Evolutionary conservation across 352 stramenopile genomes (phyloP).

Genomic region (Ophiocytium majus): DNA sequence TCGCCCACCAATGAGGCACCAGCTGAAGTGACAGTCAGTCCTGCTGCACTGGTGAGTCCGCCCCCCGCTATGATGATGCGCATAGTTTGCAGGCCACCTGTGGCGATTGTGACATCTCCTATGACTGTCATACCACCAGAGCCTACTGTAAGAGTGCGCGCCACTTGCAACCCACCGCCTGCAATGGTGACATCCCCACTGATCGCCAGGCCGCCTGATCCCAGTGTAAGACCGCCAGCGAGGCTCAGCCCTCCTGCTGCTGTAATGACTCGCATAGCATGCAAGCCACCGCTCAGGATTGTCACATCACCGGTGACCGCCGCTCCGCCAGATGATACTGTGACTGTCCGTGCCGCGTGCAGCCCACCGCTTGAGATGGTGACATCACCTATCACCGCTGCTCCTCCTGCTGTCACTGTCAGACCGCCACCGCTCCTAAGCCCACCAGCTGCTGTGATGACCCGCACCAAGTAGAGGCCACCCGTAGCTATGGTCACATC

Average conservation of each 20-base stretch:
- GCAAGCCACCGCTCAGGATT: neutral
- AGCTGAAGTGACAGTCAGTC: too few species aligned
- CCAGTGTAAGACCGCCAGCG: neutral
- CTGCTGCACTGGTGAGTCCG: too few species aligned
- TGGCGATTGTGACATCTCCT: too few species aligned
- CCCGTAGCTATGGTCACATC: neutral
- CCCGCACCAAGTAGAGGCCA: neutral
- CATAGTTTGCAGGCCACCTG: too few species aligned
- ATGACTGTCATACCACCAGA: too few species aligned
- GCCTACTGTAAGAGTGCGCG: too few species aligned
- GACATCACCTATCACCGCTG: neutral
- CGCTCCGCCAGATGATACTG: neutral
- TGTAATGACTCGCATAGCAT: neutral
- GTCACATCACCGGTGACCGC: neutral
- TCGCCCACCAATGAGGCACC: too few species aligned
- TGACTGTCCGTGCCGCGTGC: neutral
- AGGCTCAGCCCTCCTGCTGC: neutral
- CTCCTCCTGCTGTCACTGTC: neutral
- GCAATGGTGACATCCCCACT: too few species aligned
- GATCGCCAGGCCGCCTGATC: too few species aligned
- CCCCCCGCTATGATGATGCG: too few species aligned
- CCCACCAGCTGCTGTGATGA: neutral
- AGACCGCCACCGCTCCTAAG: neutral
- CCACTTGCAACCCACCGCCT: too few species aligned
- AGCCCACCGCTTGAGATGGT: neutral